Percentiles rank a stretch among this genome's conserved stretches.
phyloP scores from a whole-genome alignment of 1,284 basidiomycete species.

The Trametes versicolor region DNA sequence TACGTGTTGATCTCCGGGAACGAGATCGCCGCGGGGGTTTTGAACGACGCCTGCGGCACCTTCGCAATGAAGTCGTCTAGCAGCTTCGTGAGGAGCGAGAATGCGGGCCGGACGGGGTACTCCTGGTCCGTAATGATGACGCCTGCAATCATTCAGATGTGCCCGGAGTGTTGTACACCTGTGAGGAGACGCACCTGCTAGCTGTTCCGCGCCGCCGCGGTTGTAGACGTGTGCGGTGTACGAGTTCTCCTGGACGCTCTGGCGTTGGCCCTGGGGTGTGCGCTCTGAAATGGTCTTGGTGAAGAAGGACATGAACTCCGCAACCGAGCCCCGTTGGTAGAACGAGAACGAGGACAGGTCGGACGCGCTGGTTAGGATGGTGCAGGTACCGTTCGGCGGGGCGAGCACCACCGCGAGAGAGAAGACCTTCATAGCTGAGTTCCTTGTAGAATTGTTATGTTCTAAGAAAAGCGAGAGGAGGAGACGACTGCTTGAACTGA shows the following conservation, averaged over 20 bases:
- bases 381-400: slow-evolving; percentile 64
- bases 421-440: slow-evolving; percentile 72
- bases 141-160: slow-evolving; percentile 52
- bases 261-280: slow-evolving; percentile 87
- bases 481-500: not conserved
- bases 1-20: slow-evolving; percentile 84
- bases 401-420: slow-evolving; percentile 70
- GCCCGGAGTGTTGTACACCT: not conserved
- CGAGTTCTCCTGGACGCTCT: slow-evolving; percentile 95
- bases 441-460: not conserved
- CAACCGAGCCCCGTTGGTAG: slow-evolving; percentile 88
- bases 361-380: slow-evolving; percentile 77
- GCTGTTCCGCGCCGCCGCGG: slow-evolving; percentile 78
- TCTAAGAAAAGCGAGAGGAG: not conserved
- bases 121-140: slow-evolving; percentile 96
- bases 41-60: slow-evolving; percentile 76
- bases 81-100: slow-evolving; percentile 94
- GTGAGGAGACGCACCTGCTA: slow-evolving; percentile 70
- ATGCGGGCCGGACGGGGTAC: slow-evolving; percentile 96
- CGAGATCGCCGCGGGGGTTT: slow-evolving; percentile 68
- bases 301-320: slow-evolving; percentile 93
- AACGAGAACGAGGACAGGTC: slow-evolving; percentile 95
- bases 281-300: slow-evolving; percentile 93
- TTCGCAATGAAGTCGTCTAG: slow-evolving; percentile 93
- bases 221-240: slow-evolving; percentile 96